Evolutionary conservation across 2,329 filamentous ascomycete species (phyloP).

Genomic region (Magnaporthales sp.): DNA sequence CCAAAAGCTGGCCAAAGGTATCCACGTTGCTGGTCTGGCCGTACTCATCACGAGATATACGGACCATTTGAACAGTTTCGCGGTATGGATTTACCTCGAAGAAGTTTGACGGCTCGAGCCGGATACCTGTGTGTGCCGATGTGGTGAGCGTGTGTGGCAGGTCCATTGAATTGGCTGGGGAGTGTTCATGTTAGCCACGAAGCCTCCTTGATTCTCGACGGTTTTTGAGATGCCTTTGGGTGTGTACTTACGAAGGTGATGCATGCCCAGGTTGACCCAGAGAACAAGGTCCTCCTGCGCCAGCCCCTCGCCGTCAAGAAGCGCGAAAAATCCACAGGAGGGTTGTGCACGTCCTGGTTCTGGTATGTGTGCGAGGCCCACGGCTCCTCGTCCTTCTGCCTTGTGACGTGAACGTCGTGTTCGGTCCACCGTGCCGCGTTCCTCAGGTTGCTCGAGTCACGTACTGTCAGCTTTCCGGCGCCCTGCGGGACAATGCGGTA

Average conservation of each 20-base stretch:
- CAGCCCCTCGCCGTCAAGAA: constrained; percentile 33
- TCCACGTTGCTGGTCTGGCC: constrained; percentile 19
- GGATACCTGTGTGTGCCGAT: constrained; percentile 32
- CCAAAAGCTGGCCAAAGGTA: constrained; percentile 21
- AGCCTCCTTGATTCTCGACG: not conserved
- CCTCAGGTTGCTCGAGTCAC: constrained; percentile 34
- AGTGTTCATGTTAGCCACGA: not conserved
- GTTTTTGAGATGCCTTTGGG: not conserved
- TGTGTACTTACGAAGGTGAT: constrained; percentile 33
- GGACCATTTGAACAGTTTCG: constrained; percentile 29
- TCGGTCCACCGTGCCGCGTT: constrained; percentile 39
- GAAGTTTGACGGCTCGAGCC: constrained; percentile 36
- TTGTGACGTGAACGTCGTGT: constrained; percentile 40
- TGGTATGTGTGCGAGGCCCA: constrained; percentile 35
- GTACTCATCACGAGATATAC: constrained; percentile 18
- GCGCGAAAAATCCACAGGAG: constrained; percentile 39
- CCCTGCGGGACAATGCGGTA: constrained; percentile 37
- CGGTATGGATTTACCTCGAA: constrained; percentile 28
- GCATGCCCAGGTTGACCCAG: constrained; percentile 46
- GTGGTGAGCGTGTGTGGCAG: constrained; percentile 45
- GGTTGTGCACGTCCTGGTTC: constrained; percentile 32
- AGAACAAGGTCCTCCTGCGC: constrained; percentile 37
- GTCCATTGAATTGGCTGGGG: constrained; percentile 34
- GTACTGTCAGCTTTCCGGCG: constrained; percentile 35
- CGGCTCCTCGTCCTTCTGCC: constrained; percentile 44